A percentile compares a stretch with the other conserved stretches of the same genome.
Evolutionary conservation across 2,329 filamentous ascomycete species (phyloP).

Genomic region (Monosporascus sp.): DNA sequence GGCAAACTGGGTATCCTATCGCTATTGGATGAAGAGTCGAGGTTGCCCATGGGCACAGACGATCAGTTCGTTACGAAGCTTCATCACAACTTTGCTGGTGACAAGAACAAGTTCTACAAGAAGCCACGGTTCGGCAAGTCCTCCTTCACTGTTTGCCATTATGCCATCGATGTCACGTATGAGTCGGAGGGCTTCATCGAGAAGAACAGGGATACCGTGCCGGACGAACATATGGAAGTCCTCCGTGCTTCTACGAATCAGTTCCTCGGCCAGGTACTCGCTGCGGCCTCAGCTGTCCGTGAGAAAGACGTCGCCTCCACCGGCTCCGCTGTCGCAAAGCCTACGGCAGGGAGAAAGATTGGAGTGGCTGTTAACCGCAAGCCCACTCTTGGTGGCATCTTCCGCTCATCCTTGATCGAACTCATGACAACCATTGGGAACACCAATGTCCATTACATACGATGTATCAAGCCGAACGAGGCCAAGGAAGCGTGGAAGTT

Average conservation of each 20-base stretch:
- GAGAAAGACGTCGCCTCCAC: conserved; percentile 75
- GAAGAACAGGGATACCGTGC: conserved; percentile 98
- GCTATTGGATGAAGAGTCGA: conserved; percentile 90
- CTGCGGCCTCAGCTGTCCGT: conserved; percentile 77
- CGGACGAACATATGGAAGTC: conserved; percentile 95
- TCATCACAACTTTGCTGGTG: conserved; percentile 82
- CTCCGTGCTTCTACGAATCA: conserved; percentile 76
- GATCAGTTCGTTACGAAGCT: conserved; percentile 96
- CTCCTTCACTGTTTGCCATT: conserved; percentile 96
- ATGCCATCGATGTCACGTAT: conserved; percentile 96
- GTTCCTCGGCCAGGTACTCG: conserved; percentile 80
- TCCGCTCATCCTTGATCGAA: conserved; percentile 97
- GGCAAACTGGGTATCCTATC: conserved; percentile 91
- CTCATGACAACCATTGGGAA: conserved; percentile 97
- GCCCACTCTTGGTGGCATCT: conserved; percentile 94
- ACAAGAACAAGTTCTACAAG: conserved; percentile 97
- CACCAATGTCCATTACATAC: conserved; percentile 97
- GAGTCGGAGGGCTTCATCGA: conserved; percentile 99
- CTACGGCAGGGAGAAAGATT: conserved; percentile 76
- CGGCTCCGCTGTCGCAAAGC: conserved; percentile 67
- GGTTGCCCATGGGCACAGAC: conserved; percentile 93
- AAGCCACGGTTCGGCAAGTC: conserved; percentile 98
- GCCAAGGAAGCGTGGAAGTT: conserved; percentile 96
- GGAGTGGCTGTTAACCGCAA: conserved; percentile 92
- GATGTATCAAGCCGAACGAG: conserved; percentile 98